Conservation (phyloP, 352 stramenopile genomes). For the Pythium aquatile region DNA sequence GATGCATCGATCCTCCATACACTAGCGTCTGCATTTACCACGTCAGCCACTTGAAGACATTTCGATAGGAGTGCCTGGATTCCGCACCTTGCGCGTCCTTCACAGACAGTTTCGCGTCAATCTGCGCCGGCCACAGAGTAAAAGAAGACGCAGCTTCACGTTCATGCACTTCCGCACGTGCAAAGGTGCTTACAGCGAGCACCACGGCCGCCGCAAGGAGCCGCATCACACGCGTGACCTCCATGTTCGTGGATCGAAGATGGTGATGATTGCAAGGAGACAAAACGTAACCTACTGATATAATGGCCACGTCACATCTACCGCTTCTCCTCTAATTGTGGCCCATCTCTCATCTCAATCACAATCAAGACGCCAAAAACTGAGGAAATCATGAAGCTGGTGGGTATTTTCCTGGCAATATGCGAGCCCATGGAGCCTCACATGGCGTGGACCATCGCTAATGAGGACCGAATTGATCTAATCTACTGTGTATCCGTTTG, state of each 20-base stretch:
- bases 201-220: neutral
- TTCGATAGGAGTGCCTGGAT: neutral
- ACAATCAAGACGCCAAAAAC: neutral
- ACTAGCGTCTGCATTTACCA: neutral
- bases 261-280: neutral
- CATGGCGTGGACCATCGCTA: neutral
- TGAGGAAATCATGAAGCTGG: constrained; percentile 23
- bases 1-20: constrained; percentile 6
- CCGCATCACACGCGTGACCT: neutral
- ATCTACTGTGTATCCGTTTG: neutral
- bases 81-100: constrained; percentile 4
- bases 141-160: neutral
- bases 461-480: constrained; percentile 4
- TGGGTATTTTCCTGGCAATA: neutral
- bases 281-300: neutral
- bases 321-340: neutral
- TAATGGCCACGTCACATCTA: neutral
- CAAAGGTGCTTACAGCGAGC: neutral
- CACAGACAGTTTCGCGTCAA: constrained; percentile 12
- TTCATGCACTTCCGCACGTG: neutral
- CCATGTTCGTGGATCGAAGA: neutral
- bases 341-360: neutral
- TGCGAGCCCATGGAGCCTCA: neutral
- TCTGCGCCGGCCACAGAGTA: constrained; percentile 7
- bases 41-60: neutral